Conservation (phyloP, 2,329 filamentous ascomycete genomes). For the Colletotrichum sp. region DNA sequence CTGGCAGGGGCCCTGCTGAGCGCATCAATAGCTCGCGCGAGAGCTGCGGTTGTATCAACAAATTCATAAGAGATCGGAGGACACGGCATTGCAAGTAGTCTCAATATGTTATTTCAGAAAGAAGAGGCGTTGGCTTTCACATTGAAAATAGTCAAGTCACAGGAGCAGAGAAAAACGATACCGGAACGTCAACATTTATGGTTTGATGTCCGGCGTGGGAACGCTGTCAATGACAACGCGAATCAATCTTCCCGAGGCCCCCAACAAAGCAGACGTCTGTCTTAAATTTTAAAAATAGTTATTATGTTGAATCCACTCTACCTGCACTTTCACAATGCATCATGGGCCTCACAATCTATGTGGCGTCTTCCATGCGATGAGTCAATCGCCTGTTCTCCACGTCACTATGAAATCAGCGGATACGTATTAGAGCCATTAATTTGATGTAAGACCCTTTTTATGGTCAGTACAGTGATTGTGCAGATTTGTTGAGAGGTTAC, state of each 20-base stretch:
- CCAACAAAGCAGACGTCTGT: background rate
- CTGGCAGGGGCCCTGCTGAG: constrained; percentile 19
- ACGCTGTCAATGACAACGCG: background rate
- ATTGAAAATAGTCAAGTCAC: background rate
- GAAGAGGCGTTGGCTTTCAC: background rate
- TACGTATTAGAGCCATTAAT: background rate
- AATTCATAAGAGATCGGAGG: background rate
- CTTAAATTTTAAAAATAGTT: accelerated
- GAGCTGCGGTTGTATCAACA: constrained; percentile 17
- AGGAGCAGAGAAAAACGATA: background rate
- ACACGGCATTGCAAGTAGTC: background rate
- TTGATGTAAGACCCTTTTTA: background rate
- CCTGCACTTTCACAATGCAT: background rate
- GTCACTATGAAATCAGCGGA: background rate
- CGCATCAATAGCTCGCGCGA: constrained; percentile 22
- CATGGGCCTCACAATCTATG: background rate
- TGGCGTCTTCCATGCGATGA: background rate
- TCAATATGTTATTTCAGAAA: background rate
- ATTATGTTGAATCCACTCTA: background rate
- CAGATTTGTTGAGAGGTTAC: background rate
- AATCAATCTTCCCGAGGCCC: background rate
- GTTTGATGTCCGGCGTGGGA: background rate
- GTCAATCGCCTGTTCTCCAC: background rate
- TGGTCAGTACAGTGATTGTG: background rate
- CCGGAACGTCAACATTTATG: background rate